Base-by-base conservation (phyloP, 2,329 filamentous ascomycete species). In the Phyllachora maydis region DNA sequence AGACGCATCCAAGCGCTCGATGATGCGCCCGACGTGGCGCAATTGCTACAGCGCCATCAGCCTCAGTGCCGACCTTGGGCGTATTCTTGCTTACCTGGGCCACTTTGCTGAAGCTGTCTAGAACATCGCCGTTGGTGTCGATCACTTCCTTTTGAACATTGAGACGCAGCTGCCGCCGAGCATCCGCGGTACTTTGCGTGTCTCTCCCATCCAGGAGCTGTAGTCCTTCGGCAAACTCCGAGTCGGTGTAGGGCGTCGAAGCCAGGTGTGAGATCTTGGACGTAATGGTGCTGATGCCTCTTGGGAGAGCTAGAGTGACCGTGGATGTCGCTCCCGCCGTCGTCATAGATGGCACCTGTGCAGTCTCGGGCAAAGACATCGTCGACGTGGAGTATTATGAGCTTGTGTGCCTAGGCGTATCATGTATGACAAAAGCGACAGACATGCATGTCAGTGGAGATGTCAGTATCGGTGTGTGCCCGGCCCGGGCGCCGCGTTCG, bases 81-180 rank as follows among this genome's bases (percentile, higher is more conserved):
- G n/a, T n/a, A n/a, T n/a, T n/a, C n/a, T n/a, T n/a, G n/a, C n/a
- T n/a, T n/a, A n/a, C 60, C n/a, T 90, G 78, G 15, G 83, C 79
- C 32, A 98, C 81, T 26, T 70, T 63, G 17, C 82, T 79, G 48
- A 95, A 95, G 41, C 92, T 81, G 25, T 66, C 59, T 28, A 95
- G 68, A 32, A 95, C 77, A 32, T 79, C 68, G 23, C 77, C 82
- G 65, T 95, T 93, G 48, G 76, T 82, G 33, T 85, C 68, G 27
- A 95, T 83, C 18, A 93, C 77, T 41, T 95, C 83, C 43, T 76
- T 85, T 42, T 95, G 82, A 2, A 91, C 59, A 41, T 90, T 71
- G 1, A 91, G 49, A 10, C 83, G 69, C 10, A 95, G 50, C 28
- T 78, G 72, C 5, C 85, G 68, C 24, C 88, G 65, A 3, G 71